These are phyloP conservation scores for Barbatosphaeria neglecta DNA, from an alignment of 495 filamentous ascomycete species.

Conservation along the genomic window DNA sequence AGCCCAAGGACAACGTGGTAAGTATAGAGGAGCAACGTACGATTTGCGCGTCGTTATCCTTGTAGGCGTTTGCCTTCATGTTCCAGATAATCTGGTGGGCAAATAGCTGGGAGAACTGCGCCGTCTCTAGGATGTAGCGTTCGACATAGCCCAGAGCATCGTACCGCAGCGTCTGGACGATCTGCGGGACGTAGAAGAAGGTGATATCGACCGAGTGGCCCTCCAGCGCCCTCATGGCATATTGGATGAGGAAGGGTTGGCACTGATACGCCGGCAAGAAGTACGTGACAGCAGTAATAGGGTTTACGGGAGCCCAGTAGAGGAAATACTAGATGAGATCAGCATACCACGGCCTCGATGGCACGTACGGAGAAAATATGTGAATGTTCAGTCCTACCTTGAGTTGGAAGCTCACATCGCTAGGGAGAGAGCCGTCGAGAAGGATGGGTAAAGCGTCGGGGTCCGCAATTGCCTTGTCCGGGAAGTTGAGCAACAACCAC, in stretches of 20 bases:
- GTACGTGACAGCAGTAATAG: constrained; percentile 81
- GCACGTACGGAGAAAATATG: not conserved
- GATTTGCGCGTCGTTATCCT: constrained; percentile 84
- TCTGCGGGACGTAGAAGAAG: constrained; percentile 97
- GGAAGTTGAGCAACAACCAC: constrained; percentile 65
- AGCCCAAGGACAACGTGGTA: too few species aligned
- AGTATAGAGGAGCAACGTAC: too few species aligned
- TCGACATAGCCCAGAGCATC: constrained; percentile 92
- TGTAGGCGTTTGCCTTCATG: constrained; percentile 97
- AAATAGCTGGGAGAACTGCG: constrained; percentile 89
- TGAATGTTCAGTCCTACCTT: constrained; percentile 45
- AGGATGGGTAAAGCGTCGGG: constrained; percentile 74
- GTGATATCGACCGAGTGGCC: constrained; percentile 89
- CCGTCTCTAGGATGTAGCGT: constrained; percentile 90
- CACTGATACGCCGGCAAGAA: constrained; percentile 91
- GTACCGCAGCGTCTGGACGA: constrained; percentile 92
- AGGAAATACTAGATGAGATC: constrained; percentile 60
- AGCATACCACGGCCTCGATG: constrained; percentile 10
- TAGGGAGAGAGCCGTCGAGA: constrained; percentile 61
- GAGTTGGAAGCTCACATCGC: constrained; percentile 71
- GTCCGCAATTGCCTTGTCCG: constrained; percentile 66
- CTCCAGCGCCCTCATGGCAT: constrained; percentile 91
- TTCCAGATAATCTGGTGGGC: constrained; percentile 99
- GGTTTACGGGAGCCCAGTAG: constrained; percentile 90
- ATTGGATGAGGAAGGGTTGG: constrained; percentile 89